These are phyloP conservation scores for Scenedesmus sp. DNA, from an alignment of 163 green algal genomes.

Conservation along the genomic window DNA sequence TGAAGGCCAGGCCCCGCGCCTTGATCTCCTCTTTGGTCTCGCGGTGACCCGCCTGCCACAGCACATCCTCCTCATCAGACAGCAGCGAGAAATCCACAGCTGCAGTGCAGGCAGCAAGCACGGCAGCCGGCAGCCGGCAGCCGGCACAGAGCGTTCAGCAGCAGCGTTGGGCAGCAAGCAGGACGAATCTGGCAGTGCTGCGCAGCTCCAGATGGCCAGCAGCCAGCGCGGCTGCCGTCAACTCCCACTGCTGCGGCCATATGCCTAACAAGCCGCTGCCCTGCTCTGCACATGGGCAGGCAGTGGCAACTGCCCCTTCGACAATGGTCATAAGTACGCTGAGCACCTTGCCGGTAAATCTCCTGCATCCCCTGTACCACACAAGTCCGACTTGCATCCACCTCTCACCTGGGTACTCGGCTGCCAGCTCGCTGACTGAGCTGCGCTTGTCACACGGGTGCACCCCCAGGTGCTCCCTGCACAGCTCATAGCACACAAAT, in stretches of 20 bases:
- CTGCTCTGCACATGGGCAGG: neutral
- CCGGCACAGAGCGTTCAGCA: neutral
- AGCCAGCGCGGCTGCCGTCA: neutral
- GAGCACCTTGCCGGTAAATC: neutral
- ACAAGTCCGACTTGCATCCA: too few relatives aligned
- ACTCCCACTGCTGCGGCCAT: neutral
- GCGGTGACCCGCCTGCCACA: conserved; percentile 65
- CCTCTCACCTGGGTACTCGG: conserved; percentile 62
- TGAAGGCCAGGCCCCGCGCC: conserved; percentile 62
- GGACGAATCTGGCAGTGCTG: neutral
- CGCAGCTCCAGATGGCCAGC: neutral
- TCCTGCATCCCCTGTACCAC: neutral
- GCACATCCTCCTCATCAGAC: conserved; percentile 65
- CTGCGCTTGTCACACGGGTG: conserved; percentile 77
- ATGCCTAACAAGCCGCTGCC: too few relatives aligned
- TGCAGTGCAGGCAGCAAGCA: neutral
- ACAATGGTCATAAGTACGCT: neutral
- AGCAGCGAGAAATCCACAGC: conserved; percentile 77
- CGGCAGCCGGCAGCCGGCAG: neutral
- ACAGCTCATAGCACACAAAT: conserved; percentile 70
- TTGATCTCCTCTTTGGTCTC: conserved; percentile 70
- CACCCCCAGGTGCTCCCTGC: conserved; percentile 70
- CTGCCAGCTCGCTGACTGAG: conserved; percentile 29
- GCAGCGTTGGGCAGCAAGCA: neutral
- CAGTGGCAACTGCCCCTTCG: neutral